Evolutionary conservation across 495 filamentous ascomycete genomes (phyloP), one percentile per base, ranked within the genome.

Genomic region (Neurospora tetrasperma): DNA sequence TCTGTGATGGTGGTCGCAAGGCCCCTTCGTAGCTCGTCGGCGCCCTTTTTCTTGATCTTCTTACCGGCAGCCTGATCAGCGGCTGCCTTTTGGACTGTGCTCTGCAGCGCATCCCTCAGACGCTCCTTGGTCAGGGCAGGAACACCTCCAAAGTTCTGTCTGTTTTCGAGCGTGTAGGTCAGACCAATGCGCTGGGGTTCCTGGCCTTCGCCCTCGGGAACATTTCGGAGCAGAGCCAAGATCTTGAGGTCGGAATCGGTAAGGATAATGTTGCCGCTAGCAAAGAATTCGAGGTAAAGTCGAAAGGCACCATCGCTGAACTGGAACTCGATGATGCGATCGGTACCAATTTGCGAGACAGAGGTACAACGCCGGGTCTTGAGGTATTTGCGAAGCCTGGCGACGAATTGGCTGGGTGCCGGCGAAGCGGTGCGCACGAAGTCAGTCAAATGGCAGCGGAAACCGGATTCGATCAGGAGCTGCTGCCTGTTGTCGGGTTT

Each of bases 201-300:
- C 76, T 90, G 87, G 1, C 90, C 93, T 74, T 94, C 92, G 4
- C 87, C 85, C 16, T 88, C 89, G 27, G 87, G 78, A 5, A 99
- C 95, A 73, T 90, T 88, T n/a, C 96, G 90, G 76, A 96, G 84
- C 46, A 98, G 82, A 4, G 91, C 88, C 14, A 98, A 78, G 73
- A 97, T 91, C 69, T 88, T 92, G 71, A 93, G 83, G 16, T 95
- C 91, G 46, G 86, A 85, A 78, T 98, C 93, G 4, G 94, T 96
- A 70, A 99, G 84, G 70, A 99, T 91, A 71, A 99, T 90, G 80
- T 99, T 99, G 42, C 96, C 96, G 73, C 85, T 79, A 5, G 96
- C 95, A 82, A 96, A 99, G 83, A 99, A 99, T 82, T 99, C 96
- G 46, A 99, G 83, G 79, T 93, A 97, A 43, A 99, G 83, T 44